Evolutionary conservation across 805 yeast genomes (phyloP).

Genomic region (Metschnikowia colocasiae): DNA sequence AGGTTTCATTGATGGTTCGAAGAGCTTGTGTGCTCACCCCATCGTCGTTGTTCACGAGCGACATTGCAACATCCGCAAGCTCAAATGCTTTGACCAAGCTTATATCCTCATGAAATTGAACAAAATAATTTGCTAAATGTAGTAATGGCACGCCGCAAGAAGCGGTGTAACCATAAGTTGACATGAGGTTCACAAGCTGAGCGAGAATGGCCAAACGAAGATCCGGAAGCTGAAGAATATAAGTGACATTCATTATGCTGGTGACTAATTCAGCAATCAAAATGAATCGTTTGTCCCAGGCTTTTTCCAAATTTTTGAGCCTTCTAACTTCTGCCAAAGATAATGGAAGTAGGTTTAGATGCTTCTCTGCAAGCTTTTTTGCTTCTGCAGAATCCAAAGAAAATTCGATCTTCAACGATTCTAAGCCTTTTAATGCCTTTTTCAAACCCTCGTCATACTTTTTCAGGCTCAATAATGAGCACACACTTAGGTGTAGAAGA

Average conservation of each 20-base stretch:
- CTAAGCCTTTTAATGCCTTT: constrained; percentile 34
- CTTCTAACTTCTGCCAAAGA: constrained; percentile 37
- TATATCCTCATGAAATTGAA: constrained; percentile 24
- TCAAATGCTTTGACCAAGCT: constrained; percentile 40
- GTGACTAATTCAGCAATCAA: constrained; percentile 40
- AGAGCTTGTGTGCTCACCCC: constrained; percentile 33
- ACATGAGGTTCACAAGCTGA: constrained; percentile 32
- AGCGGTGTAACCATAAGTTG: constrained; percentile 39
- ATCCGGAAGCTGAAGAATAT: constrained; percentile 22
- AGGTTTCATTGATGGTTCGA: constrained; percentile 39
- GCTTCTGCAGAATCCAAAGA: constrained; percentile 25
- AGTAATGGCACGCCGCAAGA: constrained; percentile 39
- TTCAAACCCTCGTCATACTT: constrained; percentile 29
- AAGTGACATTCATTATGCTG: constrained; percentile 35
- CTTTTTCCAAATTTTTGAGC: constrained; percentile 20
- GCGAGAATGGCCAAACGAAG: constrained; percentile 31
- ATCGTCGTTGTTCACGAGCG: constrained; percentile 30
- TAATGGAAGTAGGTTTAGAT: constrained; percentile 33
- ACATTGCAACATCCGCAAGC: constrained; percentile 38
- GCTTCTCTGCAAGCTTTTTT: constrained; percentile 17
- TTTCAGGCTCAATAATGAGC: constrained; percentile 32
- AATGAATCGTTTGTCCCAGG: constrained; percentile 25
- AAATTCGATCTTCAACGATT: constrained; percentile 33
- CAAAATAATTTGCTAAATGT: constrained; percentile 34
- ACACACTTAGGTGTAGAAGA: constrained; percentile 35